A percentile compares a stretch with the other conserved stretches of the same genome.
Evolutionary conservation across 1,284 basidiomycete genomes (phyloP).

Genomic region (Bondarzewia mesenterica): DNA sequence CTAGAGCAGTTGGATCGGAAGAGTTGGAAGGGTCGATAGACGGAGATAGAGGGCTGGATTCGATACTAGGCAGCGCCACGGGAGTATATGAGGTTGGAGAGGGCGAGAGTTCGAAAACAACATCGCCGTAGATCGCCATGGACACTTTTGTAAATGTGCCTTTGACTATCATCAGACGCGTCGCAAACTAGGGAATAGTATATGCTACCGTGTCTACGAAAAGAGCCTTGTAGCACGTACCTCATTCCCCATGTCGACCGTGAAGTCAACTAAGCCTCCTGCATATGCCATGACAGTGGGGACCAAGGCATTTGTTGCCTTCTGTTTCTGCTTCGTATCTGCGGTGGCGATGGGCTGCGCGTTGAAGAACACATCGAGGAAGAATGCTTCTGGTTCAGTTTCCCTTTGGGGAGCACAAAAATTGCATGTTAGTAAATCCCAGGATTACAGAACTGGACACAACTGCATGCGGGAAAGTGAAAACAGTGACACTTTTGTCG

Average conservation of each 20-base stretch:
- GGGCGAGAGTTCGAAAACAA: constrained; percentile 28
- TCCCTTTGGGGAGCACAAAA: constrained; percentile 28
- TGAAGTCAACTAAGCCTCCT: constrained; percentile 58
- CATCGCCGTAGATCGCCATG: constrained; percentile 60
- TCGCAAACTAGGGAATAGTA: constrained; percentile 45
- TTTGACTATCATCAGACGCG: constrained; percentile 71
- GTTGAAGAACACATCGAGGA: constrained; percentile 68
- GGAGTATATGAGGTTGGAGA: constrained; percentile 24
- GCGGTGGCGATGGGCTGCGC: constrained; percentile 37
- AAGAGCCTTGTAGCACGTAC: constrained; percentile 26
- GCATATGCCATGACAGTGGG: constrained; percentile 64
- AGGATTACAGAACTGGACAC: neutral
- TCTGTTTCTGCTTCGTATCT: constrained; percentile 48
- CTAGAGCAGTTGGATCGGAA: constrained; percentile 51
- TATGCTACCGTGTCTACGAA: neutral
- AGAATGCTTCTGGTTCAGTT: constrained; percentile 66
- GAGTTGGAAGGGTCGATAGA: constrained; percentile 53
- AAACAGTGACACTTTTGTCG: neutral
- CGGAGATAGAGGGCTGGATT: constrained; percentile 33
- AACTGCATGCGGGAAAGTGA: neutral
- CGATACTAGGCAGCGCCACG: constrained; percentile 27
- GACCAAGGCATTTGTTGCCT: constrained; percentile 61
- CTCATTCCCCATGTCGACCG: constrained; percentile 61
- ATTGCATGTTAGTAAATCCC: neutral
- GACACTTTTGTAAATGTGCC: constrained; percentile 61